Base-by-base conservation (phyloP, 495 filamentous ascomycete species). In the Penicillium roqueforti region DNA sequence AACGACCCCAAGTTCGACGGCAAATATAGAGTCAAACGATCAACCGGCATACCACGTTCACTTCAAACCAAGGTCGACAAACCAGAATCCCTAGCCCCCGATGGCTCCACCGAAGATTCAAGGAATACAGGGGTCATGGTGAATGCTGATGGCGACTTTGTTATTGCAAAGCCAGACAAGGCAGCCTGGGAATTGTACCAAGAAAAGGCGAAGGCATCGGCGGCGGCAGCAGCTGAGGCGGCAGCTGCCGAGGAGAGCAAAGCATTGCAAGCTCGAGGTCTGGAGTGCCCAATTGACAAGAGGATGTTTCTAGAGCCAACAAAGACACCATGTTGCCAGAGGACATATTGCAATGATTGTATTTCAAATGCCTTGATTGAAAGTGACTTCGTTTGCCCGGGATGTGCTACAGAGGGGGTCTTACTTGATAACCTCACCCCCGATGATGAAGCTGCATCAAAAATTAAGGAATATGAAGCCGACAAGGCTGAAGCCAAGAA, bases 291-390 rank as follows among this genome's bases (percentile, higher is more conserved):
- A 60, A 88, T 97, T 80, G 92, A 96, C 82, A 92, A 95, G 72
- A 89, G 87, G 70, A 84, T 96, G 78, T 96, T 97, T 76, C 81
- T 92, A 84, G 88, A 96, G 69, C 92, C 93, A 78, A 91, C 91
- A 77, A 92, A 96, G 81, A 97, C 92, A 60, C 95, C 93, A 55
- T 98, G 93, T 79, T 98, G 93, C 78, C 82, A 87, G 69, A 91
- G 87, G 80, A 96, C 91, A 68, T 97, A 92, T 81, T 98, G 93
- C 83, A 88, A 91, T 82, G 91, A 97, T 61, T 98, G 93, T 86
- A 96, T 97, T 71, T 91, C 91, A 62, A 95, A 92, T 83, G 86
- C 89, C 63, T 85, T 98, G 75, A 91, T 96, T 74, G 91, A 97
- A 77, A 92, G 86, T 81, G 93, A 98, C 79, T 90, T 98, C 76